Base-by-base conservation (phyloP, 2,329 filamentous ascomycete species). In the Aureobasidium namibiae region DNA sequence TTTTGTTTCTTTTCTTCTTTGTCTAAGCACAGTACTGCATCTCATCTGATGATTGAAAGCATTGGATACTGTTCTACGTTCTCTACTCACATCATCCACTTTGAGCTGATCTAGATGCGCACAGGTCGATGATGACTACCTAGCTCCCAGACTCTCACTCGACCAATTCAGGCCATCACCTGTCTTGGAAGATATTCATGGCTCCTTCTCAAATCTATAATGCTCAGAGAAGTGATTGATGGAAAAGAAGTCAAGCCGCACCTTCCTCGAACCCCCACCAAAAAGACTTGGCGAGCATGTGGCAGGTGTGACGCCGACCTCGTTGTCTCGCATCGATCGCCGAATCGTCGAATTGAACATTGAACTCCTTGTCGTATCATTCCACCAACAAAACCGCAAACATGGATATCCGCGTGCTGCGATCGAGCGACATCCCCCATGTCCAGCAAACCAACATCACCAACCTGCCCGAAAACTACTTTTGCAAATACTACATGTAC, bases 401-500 rank as follows among this genome's bases (percentile, higher is more conserved):
- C 46, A 97, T 95, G 90, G 90, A 95, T 78, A 95, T 99, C 76
- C 88, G 92, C 65, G 80, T 94, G 64, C 85, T 99, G 66, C 87
- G 84, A 65, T 80, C 90, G 64, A 88, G 85, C 64, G 90, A 95
- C 76, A 89, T 95, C 65, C 90, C 90, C 65, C 86, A 94, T 71
- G 91, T 99, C 72, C 94, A 99, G 78, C 91, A 95, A 75, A 92
- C 92, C 72, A 97, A 99, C 80, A 92, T 99, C 73, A 95, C 95
- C 74, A 99, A 99, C 79, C 83, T 99, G 57, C 94, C 94, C 65
- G 94, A 99, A 76, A 99, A 99, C 81, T 99, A 99, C 83, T 97
- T 97, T 75, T 89, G 96, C 77, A 99, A 99, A 82, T 99, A 99
- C 82, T 99, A 99, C 80, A 86, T 99, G 70, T 99, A 99, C 83